Evolutionary conservation across 352 stramenopile species (phyloP).

Genomic region (Plasmopara viticola): DNA sequence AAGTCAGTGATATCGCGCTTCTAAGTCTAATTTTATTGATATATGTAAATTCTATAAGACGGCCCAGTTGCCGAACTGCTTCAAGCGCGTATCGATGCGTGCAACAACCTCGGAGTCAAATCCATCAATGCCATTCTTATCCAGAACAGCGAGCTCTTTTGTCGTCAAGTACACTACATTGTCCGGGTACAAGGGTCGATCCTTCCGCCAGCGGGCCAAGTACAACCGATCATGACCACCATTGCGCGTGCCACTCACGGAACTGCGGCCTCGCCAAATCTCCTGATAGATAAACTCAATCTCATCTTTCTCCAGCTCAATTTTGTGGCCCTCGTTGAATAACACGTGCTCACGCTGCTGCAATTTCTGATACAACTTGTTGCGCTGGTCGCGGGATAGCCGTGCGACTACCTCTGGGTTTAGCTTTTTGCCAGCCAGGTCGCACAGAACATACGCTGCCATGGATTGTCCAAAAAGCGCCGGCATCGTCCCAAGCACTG

Average conservation of each 20-base stretch:
- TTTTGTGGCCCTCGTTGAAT: conserved; percentile 48
- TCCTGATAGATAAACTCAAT: conserved; percentile 86
- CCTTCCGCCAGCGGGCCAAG: conserved; percentile 75
- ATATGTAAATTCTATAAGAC: too few species aligned
- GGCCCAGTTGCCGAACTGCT: conserved; percentile 53
- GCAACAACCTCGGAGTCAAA: conserved; percentile 63
- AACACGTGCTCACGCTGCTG: conserved; percentile 67
- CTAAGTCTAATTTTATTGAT: too few species aligned
- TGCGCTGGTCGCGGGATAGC: conserved; percentile 76
- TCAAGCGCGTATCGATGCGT: conserved; percentile 57
- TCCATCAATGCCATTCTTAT: conserved; percentile 53
- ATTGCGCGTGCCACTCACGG: conserved; percentile 61
- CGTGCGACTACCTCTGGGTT: conserved; percentile 55
- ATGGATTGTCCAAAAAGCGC: conserved; percentile 97
- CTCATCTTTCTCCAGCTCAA: conserved; percentile 79
- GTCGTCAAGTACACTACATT: conserved; percentile 86
- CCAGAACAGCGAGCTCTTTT: conserved; percentile 60
- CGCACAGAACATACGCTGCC: conserved; percentile 91
- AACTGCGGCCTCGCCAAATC: conserved; percentile 74
- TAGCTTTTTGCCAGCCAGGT: conserved; percentile 90
- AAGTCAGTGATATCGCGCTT: too few species aligned
- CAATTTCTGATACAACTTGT: conserved; percentile 80
- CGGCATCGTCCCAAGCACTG: conserved; percentile 91
- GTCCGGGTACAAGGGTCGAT: conserved; percentile 61
- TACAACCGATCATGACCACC: conserved; percentile 73